phyloP scores from a whole-genome alignment of 1,139 yeast genomes.

The Debaryomyces subglobosus region DNA sequence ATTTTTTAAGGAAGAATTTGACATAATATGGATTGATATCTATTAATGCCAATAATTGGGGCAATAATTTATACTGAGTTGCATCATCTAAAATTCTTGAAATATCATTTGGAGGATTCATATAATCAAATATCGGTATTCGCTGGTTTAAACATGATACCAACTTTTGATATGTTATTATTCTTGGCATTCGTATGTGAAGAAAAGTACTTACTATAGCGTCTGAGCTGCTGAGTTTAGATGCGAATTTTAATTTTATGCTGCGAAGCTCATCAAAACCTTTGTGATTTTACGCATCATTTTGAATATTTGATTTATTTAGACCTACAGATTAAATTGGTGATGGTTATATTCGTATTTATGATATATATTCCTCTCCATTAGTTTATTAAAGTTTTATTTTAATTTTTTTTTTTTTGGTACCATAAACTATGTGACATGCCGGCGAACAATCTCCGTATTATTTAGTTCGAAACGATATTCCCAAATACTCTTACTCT shows the following conservation, averaged over 20 bases:
- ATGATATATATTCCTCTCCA: neutral
- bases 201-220: neutral
- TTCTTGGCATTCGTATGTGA: neutral
- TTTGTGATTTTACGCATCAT: neutral
- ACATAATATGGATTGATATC: constrained; percentile 52
- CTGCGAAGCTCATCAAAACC: neutral
- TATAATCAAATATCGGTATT: constrained; percentile 19
- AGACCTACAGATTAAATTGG: neutral
- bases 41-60: constrained; percentile 22
- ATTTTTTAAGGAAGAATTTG: constrained; percentile 44
- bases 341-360: neutral
- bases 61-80: constrained; percentile 21
- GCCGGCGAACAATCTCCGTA: neutral
- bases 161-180: constrained; percentile 3
- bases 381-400: neutral
- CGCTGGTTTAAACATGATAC: constrained; percentile 19
- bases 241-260: constrained; percentile 1
- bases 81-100: constrained; percentile 12
- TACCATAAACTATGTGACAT: neutral
- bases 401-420: neutral
- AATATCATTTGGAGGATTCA: constrained; percentile 10
- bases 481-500: constrained; percentile 82
- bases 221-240: neutral
- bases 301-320: neutral
- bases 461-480: constrained; percentile 20